Percentiles rank a stretch among this genome's conserved stretches.
Conservation (phyloP, 1,284 basidiomycete species). For the Ustilago esculenta region DNA sequence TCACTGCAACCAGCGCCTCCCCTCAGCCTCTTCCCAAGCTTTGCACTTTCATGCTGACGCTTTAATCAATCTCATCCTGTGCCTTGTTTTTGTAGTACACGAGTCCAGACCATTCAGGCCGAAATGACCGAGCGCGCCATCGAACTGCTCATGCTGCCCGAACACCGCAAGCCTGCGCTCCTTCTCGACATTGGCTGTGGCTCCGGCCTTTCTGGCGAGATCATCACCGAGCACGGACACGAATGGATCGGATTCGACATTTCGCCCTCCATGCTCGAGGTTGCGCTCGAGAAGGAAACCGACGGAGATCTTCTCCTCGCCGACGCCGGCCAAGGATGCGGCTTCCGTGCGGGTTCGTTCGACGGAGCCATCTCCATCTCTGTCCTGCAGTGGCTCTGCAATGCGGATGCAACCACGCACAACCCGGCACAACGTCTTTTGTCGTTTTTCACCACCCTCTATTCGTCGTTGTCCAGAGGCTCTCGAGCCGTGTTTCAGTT, state of each 20-base stretch:
- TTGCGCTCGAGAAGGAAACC: constrained; percentile 63
- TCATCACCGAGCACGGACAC: constrained; percentile 92
- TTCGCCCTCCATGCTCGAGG: constrained; percentile 84
- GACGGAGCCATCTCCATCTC: constrained; percentile 99
- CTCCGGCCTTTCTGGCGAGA: constrained; percentile 96
- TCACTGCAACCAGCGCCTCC: too few relatives aligned
- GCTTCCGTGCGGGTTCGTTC: constrained; percentile 94
- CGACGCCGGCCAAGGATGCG: constrained; percentile 69
- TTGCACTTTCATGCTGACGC: background rate
- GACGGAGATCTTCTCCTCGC: constrained; percentile 67
- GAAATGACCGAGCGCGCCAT: constrained; percentile 97
- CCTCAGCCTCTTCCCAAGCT: background rate
- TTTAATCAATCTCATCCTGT: background rate
- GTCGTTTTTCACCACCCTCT: constrained; percentile 95
- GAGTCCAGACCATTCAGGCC: constrained; percentile 95
- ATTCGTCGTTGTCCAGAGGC: constrained; percentile 88
- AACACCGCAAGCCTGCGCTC: constrained; percentile 67
- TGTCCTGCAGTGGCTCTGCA: constrained; percentile 97
- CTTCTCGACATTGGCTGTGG: constrained; percentile 97
- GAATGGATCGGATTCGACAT: constrained; percentile 95
- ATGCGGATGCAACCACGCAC: constrained; percentile 91
- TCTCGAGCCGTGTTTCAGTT: constrained; percentile 83
- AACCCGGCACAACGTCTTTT: constrained; percentile 90
- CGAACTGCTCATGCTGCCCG: constrained; percentile 85
- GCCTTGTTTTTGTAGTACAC: constrained; percentile 71